These are phyloP conservation scores for Candida krabiensis DNA, from an alignment of 805 yeast species.

Conservation along the genomic window DNA sequence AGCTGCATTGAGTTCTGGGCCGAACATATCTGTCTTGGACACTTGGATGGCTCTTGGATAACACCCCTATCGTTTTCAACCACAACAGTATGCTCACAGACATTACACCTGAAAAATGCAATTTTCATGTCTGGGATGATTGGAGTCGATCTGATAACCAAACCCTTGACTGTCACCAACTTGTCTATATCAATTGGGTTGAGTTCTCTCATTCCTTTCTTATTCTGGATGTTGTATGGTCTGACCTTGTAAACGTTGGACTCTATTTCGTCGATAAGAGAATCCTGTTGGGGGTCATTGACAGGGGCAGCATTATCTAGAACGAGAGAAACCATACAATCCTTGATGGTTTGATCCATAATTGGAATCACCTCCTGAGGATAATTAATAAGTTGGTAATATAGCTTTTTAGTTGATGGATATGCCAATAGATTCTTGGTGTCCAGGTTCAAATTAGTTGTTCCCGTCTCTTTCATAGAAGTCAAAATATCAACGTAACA, in stretches of 20 bases:
- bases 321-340: slow-evolving; percentile 76
- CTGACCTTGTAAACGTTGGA: slow-evolving; percentile 82
- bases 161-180: slow-evolving; percentile 85
- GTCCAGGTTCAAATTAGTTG: slow-evolving; percentile 83
- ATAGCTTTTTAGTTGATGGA: slow-evolving; percentile 73
- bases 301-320: slow-evolving; percentile 45
- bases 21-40: slow-evolving; percentile 87
- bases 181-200: slow-evolving; percentile 95
- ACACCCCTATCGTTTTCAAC: slow-evolving; percentile 94
- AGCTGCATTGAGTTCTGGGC: slow-evolving; percentile 85
- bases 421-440: slow-evolving; percentile 75
- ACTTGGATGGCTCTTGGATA: slow-evolving; percentile 87
- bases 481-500: slow-evolving; percentile 73
- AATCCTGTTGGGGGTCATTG: slow-evolving; percentile 43
- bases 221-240: slow-evolving; percentile 77
- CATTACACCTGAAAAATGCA: slow-evolving; percentile 92
- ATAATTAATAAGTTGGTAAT: slow-evolving; percentile 82
- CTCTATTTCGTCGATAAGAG: slow-evolving; percentile 64
- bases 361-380: slow-evolving; percentile 97
- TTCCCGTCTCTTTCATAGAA: slow-evolving; percentile 73
- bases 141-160: slow-evolving; percentile 84
- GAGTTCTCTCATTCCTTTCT: slow-evolving; percentile 84
- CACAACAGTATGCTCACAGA: slow-evolving; percentile 88
- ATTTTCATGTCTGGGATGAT: slow-evolving; percentile 97
- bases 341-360: slow-evolving; percentile 95